These are phyloP conservation scores for Globisporangium acanthophoron DNA, from an alignment of 352 stramenopile species.

Conservation along the genomic window DNA sequence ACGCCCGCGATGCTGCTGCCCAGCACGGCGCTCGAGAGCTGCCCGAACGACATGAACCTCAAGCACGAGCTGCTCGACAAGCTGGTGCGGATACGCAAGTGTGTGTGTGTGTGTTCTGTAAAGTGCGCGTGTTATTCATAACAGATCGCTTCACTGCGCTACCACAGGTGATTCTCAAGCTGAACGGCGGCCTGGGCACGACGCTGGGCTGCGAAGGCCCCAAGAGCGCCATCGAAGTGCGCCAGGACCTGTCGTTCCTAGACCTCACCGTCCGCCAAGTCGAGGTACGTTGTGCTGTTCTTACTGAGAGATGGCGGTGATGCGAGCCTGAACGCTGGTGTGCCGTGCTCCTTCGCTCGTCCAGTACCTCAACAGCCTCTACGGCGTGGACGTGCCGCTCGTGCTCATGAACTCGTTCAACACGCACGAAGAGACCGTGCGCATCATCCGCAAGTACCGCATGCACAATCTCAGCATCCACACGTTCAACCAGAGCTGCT, in stretches of 20 bases:
- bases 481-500: constrained; percentile 93
- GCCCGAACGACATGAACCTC: constrained; percentile 89
- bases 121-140: neutral
- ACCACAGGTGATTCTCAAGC: constrained; percentile 92
- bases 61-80: constrained; percentile 94
- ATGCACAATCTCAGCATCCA: constrained; percentile 94
- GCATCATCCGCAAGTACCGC: constrained; percentile 97
- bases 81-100: constrained; percentile 51
- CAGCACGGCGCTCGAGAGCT: constrained; percentile 76
- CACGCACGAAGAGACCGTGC: constrained; percentile 97
- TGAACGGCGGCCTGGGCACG: constrained; percentile 99
- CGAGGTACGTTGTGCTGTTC: constrained; percentile 43
- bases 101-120: neutral
- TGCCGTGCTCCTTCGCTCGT: neutral
- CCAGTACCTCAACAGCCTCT: constrained; percentile 88
- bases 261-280: constrained; percentile 98
- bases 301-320: neutral
- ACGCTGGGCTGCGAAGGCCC: constrained; percentile 94
- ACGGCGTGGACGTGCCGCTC: constrained; percentile 95
- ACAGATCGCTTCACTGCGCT: neutral
- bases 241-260: constrained; percentile 94
- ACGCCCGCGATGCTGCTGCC: constrained; percentile 65
- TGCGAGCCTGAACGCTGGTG: neutral
- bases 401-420: constrained; percentile 99
- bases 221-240: constrained; percentile 93